Evolutionary conservation across 2,329 filamentous ascomycete genomes (phyloP).

Genomic region (Colletotrichum siamense): DNA sequence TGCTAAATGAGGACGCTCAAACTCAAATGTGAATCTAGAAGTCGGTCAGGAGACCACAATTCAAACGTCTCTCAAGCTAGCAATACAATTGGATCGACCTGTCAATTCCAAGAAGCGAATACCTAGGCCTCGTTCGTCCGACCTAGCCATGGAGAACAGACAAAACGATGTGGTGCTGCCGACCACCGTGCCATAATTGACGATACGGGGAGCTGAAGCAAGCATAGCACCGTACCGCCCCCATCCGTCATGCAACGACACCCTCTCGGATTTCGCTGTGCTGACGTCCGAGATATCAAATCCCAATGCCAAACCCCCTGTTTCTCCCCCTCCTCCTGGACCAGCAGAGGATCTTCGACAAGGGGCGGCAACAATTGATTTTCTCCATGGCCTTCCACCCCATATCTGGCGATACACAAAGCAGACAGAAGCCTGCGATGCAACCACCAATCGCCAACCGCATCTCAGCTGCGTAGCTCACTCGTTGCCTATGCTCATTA

Average conservation of each 20-base stretch:
- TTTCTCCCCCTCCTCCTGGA: not conserved
- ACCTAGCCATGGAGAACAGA: not conserved
- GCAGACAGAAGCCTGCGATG: not conserved
- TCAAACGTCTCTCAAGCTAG: not conserved
- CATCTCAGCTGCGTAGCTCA: not conserved
- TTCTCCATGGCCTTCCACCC: not conserved
- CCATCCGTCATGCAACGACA: not conserved
- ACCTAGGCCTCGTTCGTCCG: not conserved
- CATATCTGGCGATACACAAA: not conserved
- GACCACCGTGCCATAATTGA: not conserved
- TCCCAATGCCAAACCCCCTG: not conserved
- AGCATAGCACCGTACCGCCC: not conserved
- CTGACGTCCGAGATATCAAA: slow-evolving; percentile 1
- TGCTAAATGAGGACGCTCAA: not conserved
- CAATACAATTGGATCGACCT: not conserved
- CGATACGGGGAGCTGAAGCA: not conserved
- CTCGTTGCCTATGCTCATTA: not conserved
- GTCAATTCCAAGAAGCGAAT: not conserved
- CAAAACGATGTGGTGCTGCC: not conserved
- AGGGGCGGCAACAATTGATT: slow-evolving; percentile 1
- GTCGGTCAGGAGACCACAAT: slow-evolving; percentile 11
- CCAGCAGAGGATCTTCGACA: slow-evolving; percentile 5
- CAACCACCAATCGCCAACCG: not conserved
- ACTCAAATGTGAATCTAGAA: not conserved
- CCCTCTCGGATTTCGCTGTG: not conserved